phyloP scores from a whole-genome alignment of 2,329 filamentous ascomycete species.

The Biscogniauxia mediterranea region DNA sequence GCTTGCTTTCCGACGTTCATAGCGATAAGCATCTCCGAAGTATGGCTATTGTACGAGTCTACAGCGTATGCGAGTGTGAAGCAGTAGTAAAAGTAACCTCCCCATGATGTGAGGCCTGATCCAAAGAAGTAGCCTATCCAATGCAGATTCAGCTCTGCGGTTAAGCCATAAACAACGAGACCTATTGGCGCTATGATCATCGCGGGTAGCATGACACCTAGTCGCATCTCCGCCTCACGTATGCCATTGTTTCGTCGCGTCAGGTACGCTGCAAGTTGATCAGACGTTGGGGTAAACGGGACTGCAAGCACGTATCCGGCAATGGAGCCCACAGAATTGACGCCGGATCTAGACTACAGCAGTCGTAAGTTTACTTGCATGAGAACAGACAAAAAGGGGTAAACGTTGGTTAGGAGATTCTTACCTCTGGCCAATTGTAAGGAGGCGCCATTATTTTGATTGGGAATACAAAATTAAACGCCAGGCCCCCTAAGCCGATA shows the following conservation, averaged over 20 bases:
- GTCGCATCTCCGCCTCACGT: conserved; percentile 43
- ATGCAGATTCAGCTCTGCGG: conserved; percentile 39
- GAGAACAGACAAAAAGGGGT: not conserved
- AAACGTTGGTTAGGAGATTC: not conserved
- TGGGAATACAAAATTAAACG: conserved; percentile 47
- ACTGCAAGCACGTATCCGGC: conserved; percentile 40
- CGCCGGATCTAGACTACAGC: conserved; percentile 27
- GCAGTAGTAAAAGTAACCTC: conserved; percentile 54
- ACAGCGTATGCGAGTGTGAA: conserved; percentile 61
- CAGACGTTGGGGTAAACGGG: conserved; percentile 35
- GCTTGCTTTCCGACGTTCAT: conserved; percentile 59
- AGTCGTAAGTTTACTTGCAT: conserved; percentile 6
- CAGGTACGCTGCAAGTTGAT: conserved; percentile 38
- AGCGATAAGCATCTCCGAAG: conserved; percentile 61
- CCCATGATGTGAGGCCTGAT: conserved; percentile 47
- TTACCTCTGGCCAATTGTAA: conserved; percentile 42
- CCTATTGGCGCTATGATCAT: conserved; percentile 36
- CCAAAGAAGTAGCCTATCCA: conserved; percentile 49
- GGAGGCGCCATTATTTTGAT: conserved; percentile 42
- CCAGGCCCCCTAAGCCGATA: conserved; percentile 44
- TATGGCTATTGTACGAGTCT: conserved; percentile 56
- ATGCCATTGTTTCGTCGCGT: conserved; percentile 39
- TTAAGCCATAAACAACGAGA: conserved; percentile 38
- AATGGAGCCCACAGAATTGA: conserved; percentile 33
- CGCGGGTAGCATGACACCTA: conserved; percentile 36